Evolutionary conservation across 805 yeast species (phyloP), one percentile per base, ranked within the genome.

Genomic region (Zygotorulaspora danielsina): DNA sequence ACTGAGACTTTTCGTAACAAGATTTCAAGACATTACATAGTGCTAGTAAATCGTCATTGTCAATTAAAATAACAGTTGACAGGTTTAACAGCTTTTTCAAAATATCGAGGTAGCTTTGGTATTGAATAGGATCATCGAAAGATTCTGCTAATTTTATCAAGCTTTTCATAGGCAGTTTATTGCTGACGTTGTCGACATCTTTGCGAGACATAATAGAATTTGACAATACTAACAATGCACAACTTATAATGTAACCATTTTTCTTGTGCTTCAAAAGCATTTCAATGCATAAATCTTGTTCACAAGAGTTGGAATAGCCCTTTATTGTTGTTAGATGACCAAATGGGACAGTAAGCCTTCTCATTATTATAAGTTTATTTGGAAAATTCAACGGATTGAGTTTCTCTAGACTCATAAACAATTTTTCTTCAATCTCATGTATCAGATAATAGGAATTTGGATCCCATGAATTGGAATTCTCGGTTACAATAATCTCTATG

Each of bases 51-150:
- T 42, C 43, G 1, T 50, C 46, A 1, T 44, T 28, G 1, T 44
- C 19, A n/a, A 57, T 19, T 9, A 48, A 48, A 50, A 55, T 51
- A 2, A 49, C 46, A 32, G 40, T 53, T 2, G 50, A 38, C 6
- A 56, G 26, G 26, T 50, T 57, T 8, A 63, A 12, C 10, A 55
- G 34, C 42, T 63, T 63, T 29, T 45, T 56, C 4, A 53, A 21
- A 11, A 59, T 38, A 39, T 57, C 62, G 6, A 63, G 35, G 26
- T 51, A 52, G 1, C 66, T 64, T 43, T 61, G 65, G 27, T 42
- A 57, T 36, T 59, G 58, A 41, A 59, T 42, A 4, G 65, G 65
- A 34, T 63, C 67, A 17, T 40, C 49, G 9, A 61, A 39, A 6
- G 27, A 35, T 5, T 32, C 21, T 4, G 48, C 40, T 5, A 34